A percentile compares a stretch with the other conserved stretches of the same genome.
These are phyloP conservation scores for Harringtonia lauricola DNA, from an alignment of 2,329 filamentous ascomycete species.

Conservation along the genomic window DNA sequence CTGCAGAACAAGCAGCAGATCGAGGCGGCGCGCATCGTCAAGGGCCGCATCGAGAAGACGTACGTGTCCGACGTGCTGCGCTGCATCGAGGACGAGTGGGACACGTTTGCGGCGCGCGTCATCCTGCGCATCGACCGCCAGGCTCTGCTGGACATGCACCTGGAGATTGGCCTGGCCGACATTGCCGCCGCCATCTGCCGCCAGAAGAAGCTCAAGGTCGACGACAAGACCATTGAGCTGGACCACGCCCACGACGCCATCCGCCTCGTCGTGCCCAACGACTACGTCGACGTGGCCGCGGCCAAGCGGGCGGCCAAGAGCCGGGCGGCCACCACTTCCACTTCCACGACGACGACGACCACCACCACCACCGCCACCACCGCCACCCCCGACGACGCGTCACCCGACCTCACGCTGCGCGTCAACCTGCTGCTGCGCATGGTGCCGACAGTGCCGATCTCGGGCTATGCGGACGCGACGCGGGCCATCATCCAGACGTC, in stretches of 20 bases:
- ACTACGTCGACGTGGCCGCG: slow-evolving; percentile 34
- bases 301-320: slow-evolving; percentile 34
- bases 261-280: slow-evolving; percentile 58
- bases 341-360: slow-evolving; percentile 25
- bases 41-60: slow-evolving; percentile 90
- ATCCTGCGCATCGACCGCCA: slow-evolving; percentile 72
- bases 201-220: slow-evolving; percentile 75
- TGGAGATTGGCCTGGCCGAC: slow-evolving; percentile 64
- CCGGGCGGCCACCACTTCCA: slow-evolving; percentile 31
- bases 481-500: slow-evolving; percentile 84
- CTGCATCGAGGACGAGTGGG: slow-evolving; percentile 83
- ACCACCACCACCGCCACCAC: slow-evolving; percentile 22
- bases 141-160: slow-evolving; percentile 67
- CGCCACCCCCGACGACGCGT: slow-evolving; percentile 26
- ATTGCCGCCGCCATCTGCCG: slow-evolving; percentile 68
- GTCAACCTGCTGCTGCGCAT: slow-evolving; percentile 77
- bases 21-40: slow-evolving; percentile 77
- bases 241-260: slow-evolving; percentile 52
- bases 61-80: slow-evolving; percentile 72
- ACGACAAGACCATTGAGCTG: slow-evolving; percentile 44
- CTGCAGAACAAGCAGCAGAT: slow-evolving; percentile 66
- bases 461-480: slow-evolving; percentile 75
- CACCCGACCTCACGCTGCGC: slow-evolving; percentile 59
- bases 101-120: slow-evolving; percentile 62
- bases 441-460: slow-evolving; percentile 74